Evolutionary conservation across 441 rosid genomes (phyloP), one percentile per base, ranked within the genome.

Genomic region (Biscutella laevigata): DNA sequence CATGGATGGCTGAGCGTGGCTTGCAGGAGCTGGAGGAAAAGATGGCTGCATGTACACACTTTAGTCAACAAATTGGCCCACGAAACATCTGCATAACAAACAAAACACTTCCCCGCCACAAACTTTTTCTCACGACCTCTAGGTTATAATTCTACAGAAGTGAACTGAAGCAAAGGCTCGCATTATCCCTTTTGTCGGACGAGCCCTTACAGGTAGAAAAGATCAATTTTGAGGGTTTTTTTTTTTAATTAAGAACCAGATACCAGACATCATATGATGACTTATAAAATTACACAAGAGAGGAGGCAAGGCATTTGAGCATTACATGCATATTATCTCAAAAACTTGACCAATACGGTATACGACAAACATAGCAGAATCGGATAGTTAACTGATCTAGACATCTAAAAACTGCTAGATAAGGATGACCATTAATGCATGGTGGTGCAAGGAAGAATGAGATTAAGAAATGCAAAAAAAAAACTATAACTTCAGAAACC

Each of bases 1-100:
- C 33, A 72, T 67, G 12, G 82, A 50, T 50, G 79, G 83, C 70
- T 87, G 89, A 54, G 74, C 30, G 47, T 53, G 59, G 67, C 62
- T 57, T 29, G 53, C 74, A 29, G 80, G 79, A 53, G 87, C 74
- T 33, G 64, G 44, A 59, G 76, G 68, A 41, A 82, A 85, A 65
- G 64, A 75, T 72, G 71, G 64, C 97, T 89, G 57, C 53, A 74
- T 57, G 49, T 48, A 48, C 27, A 64, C 54, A 37, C 32, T 38
- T 29, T 28, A 22, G 38, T 51, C 44, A 43, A 59, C 15, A 45
- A 39, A 24, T 32, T 60, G 29, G 33, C 53, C 41, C 36, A 51
- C 50, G 17, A 56, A 68, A 38, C 32, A 41, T 25, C n/a, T 24
- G 13, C 34, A 21, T 46, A 44, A n/a, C 13, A 61, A 42, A 47